Conservation (phyloP, 805 yeast species). For the Ogataea henricii region DNA sequence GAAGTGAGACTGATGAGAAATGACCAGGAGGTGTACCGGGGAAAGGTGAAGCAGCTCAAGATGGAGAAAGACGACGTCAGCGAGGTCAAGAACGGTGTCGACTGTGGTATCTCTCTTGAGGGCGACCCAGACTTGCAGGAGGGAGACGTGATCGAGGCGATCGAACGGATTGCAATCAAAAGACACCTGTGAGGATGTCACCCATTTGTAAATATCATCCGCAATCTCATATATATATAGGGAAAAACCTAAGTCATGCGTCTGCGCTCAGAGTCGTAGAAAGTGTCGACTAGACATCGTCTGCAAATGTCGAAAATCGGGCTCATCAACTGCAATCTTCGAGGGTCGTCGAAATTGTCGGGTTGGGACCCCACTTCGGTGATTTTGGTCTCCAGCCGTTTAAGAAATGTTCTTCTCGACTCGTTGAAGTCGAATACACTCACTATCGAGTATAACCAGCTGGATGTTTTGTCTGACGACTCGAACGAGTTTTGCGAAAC, state of each 20-base stretch:
- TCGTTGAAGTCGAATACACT: slow-evolving; percentile 26
- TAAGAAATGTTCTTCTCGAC: slow-evolving; percentile 24
- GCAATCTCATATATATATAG: slow-evolving; percentile 7
- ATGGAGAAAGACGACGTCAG: slow-evolving; percentile 77
- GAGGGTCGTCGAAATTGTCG: too few relatives aligned
- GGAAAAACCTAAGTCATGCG: slow-evolving; percentile 3
- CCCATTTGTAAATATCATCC: slow-evolving; percentile 13
- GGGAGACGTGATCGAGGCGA: slow-evolving; percentile 76
- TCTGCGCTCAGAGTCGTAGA: slow-evolving; percentile 21
- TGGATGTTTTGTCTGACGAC: background rate
- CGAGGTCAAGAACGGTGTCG: slow-evolving; percentile 81
- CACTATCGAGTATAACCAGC: slow-evolving; percentile 20
- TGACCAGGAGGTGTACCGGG: slow-evolving; percentile 49
- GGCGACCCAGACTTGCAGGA: slow-evolving; percentile 35
- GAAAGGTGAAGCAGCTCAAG: slow-evolving; percentile 66
- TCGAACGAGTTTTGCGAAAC: background rate
- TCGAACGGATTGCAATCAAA: slow-evolving; percentile 63
- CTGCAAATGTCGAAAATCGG: slow-evolving; percentile 7
- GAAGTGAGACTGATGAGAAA: slow-evolving; percentile 40
- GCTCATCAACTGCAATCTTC: slow-evolving; percentile 1
- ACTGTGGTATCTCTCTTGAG: slow-evolving; percentile 83
- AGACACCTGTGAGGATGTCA: slow-evolving; percentile 44
- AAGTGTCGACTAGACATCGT: slow-evolving; percentile 8
- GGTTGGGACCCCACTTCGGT: background rate
- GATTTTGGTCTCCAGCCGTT: slow-evolving; percentile 8